A percentile compares a stretch with the other conserved stretches of the same genome.
phyloP scores from a whole-genome alignment of 2,329 filamentous ascomycete species.

The Penicillium fuscoglaucum region DNA sequence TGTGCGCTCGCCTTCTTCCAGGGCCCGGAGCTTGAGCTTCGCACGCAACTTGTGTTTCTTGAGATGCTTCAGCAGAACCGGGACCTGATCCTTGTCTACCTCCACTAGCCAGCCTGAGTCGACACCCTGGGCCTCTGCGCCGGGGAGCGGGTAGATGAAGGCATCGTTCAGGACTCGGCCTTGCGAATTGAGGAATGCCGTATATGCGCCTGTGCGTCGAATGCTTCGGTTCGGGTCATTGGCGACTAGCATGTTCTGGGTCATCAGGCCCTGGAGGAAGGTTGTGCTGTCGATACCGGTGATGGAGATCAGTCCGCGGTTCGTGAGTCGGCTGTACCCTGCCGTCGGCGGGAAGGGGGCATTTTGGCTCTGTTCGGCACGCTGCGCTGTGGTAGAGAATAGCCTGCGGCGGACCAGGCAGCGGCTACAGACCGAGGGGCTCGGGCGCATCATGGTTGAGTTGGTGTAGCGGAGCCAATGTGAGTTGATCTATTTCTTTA shows the following conservation, averaged over 20 bases:
- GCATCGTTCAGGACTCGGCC: slow-evolving; percentile 86
- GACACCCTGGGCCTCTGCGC: slow-evolving; percentile 25
- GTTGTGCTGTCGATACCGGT: slow-evolving; percentile 75
- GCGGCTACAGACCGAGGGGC: slow-evolving; percentile 31
- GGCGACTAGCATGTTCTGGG: slow-evolving; percentile 63
- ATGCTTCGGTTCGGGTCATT: slow-evolving; percentile 40
- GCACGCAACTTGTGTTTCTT: slow-evolving; percentile 82
- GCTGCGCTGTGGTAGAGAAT: slow-evolving; percentile 32
- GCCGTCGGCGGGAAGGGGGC: slow-evolving; percentile 42
- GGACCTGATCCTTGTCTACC: slow-evolving; percentile 69
- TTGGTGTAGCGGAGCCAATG: slow-evolving; percentile 12
- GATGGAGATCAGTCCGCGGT: slow-evolving; percentile 76
- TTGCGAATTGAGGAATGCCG: slow-evolving; percentile 80
- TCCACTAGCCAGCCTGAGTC: slow-evolving; percentile 70
- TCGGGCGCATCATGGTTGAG: slow-evolving; percentile 36
- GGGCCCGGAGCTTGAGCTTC: slow-evolving; percentile 68
- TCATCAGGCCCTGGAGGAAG: slow-evolving; percentile 87
- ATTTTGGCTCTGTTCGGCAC: slow-evolving; percentile 18
- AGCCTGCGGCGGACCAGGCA: slow-evolving; percentile 29
- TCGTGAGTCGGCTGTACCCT: slow-evolving; percentile 59
- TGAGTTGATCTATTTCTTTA: slow-evolving; percentile 23
- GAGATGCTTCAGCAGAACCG: slow-evolving; percentile 67
- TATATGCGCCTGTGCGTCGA: slow-evolving; percentile 63
- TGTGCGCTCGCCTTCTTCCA: slow-evolving; percentile 64
- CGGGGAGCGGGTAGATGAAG: slow-evolving; percentile 73